These are phyloP conservation scores for Pleurotus platypus DNA, from an alignment of 768 basidiomycete genomes.

Conservation along the genomic window DNA sequence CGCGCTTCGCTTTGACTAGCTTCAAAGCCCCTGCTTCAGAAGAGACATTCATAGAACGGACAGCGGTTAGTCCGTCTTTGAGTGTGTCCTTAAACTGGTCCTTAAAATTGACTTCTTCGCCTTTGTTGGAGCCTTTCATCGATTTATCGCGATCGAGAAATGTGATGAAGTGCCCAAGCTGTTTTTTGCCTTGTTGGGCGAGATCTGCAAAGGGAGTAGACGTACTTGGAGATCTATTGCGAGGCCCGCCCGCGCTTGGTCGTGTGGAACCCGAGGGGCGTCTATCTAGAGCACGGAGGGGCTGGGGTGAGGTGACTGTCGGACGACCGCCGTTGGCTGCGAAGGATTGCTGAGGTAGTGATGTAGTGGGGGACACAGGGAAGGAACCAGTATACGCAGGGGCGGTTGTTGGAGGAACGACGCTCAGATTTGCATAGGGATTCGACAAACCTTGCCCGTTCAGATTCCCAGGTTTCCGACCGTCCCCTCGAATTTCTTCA, in stretches of 20 bases:
- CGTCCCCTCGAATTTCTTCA: slow-evolving; percentile 42
- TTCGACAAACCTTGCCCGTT: background rate
- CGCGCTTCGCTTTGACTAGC: slow-evolving; percentile 79
- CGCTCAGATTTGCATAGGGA: slow-evolving; percentile 2
- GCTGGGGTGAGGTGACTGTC: slow-evolving; percentile 67
- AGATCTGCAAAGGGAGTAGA: slow-evolving; percentile 83
- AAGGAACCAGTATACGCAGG: background rate
- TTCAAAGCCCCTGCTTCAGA: slow-evolving; percentile 65
- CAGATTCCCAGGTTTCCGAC: background rate
- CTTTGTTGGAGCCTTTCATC: slow-evolving; percentile 56
- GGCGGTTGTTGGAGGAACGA: slow-evolving; percentile 31
- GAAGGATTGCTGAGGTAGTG: background rate
- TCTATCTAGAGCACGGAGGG: slow-evolving; percentile 71
- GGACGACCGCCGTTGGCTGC: slow-evolving; percentile 16
- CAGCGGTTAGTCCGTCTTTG: slow-evolving; percentile 5
- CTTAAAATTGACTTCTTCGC: slow-evolving; percentile 25
- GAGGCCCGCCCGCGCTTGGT: slow-evolving; percentile 28
- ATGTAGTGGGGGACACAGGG: slow-evolving; percentile 2
- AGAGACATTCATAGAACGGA: slow-evolving; percentile 5
- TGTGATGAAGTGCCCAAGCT: slow-evolving; percentile 81
- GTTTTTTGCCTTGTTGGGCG: slow-evolving; percentile 86
- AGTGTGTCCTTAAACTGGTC: slow-evolving; percentile 7
- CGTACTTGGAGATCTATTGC: slow-evolving; percentile 79
- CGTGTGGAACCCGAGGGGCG: slow-evolving; percentile 58
- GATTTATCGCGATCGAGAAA: slow-evolving; percentile 76